Percentiles rank a stretch among this genome's conserved stretches.
Evolutionary conservation across 2,329 filamentous ascomycete species (phyloP).

Genomic region (Thielaviopsis ethacetica): DNA sequence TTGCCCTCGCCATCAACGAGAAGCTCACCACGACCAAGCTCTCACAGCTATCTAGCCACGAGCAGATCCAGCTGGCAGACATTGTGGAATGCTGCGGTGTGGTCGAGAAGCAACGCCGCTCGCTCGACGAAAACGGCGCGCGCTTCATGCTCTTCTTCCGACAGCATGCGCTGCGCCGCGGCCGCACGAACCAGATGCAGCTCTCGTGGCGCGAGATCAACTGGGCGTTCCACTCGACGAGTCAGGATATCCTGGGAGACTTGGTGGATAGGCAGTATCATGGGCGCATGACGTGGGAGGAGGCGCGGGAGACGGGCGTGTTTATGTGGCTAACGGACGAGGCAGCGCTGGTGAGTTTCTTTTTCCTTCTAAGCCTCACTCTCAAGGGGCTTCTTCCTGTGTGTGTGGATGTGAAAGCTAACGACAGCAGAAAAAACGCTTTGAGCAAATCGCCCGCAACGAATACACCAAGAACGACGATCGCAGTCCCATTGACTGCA

Average conservation of each 20-base stretch:
- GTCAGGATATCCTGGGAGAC: constrained; percentile 79
- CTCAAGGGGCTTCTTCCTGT: neutral
- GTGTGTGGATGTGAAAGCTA: neutral
- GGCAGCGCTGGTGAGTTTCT: constrained; percentile 49
- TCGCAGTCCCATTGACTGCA: constrained; percentile 82
- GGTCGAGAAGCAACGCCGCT: constrained; percentile 73
- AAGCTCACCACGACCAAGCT: constrained; percentile 60
- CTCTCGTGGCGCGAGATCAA: constrained; percentile 67
- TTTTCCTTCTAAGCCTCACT: too few relatives aligned
- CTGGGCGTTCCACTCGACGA: constrained; percentile 70
- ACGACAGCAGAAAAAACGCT: constrained; percentile 22
- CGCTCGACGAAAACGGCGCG: constrained; percentile 78
- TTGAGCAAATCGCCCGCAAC: constrained; percentile 81
- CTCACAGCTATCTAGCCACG: constrained; percentile 64
- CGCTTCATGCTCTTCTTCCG: constrained; percentile 79
- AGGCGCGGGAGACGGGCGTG: constrained; percentile 71
- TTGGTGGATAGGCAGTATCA: constrained; percentile 69
- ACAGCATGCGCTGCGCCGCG: constrained; percentile 57
- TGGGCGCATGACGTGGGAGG: constrained; percentile 65
- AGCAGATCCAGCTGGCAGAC: constrained; percentile 72
- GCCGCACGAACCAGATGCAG: constrained; percentile 44
- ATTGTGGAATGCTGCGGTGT: constrained; percentile 72
- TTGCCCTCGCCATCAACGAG: constrained; percentile 55
- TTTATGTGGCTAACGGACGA: constrained; percentile 88
- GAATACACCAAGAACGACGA: constrained; percentile 80